Percentiles rank a stretch among this genome's conserved stretches.
phyloP scores from a whole-genome alignment of 1,284 basidiomycete species.

The Apiotrichum gracile region DNA sequence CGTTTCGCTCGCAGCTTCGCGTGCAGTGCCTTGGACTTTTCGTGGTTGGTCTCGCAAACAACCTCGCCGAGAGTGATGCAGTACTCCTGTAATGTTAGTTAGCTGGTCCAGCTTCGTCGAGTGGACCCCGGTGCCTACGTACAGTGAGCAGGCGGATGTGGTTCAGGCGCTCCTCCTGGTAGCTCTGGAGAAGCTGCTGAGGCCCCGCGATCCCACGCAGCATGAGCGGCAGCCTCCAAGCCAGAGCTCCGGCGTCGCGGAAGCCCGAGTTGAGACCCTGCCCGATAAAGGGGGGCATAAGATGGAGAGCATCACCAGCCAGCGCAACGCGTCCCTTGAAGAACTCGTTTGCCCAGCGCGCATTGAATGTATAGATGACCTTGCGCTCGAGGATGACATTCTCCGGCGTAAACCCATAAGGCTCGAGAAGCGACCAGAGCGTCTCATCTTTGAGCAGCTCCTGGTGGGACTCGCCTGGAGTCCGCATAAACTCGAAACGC shows the following conservation, averaged over 20 bases:
- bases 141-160: conserved; percentile 13
- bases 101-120: no score
- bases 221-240: conserved; percentile 16
- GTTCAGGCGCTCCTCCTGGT: conserved; percentile 14
- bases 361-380: conserved; percentile 21
- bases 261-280: conserved; percentile 25
- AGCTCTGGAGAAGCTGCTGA: conserved; percentile 9
- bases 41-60: conserved; percentile 19
- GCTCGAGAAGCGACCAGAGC: conserved; percentile 11
- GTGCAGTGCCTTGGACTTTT: conserved; percentile 11
- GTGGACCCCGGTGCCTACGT: no score
- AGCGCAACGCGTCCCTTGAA: conserved; percentile 14
- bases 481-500: conserved; percentile 22
- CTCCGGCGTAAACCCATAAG: conserved; percentile 11
- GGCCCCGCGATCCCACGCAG: conserved; percentile 6
- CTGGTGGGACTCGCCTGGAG: conserved; percentile 11
- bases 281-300: conserved; percentile 25
- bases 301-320: conserved; percentile 17
- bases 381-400: conserved; percentile 22
- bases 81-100: no score
- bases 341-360: conserved; percentile 20
- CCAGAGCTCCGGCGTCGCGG: conserved; percentile 18
- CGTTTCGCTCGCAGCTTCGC: background rate
- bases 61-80: conserved; percentile 16
- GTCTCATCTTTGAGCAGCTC: conserved; percentile 8